phyloP scores from a whole-genome alignment of 108 stramenopile genomes.

The Skeletonema costatum region DNA sequence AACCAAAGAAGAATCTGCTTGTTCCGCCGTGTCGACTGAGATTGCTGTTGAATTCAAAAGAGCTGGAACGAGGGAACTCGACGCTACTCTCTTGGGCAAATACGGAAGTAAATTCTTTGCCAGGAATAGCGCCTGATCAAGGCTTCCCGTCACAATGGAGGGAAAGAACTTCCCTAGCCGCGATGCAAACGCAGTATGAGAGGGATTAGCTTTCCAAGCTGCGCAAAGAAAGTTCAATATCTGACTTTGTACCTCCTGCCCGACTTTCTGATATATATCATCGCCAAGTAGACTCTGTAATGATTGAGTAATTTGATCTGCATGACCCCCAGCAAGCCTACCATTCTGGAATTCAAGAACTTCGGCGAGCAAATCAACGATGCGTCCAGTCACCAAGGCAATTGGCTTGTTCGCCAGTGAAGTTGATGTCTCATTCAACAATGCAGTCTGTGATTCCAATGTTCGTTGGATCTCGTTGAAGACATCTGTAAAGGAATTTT shows the following conservation, averaged over 20 bases:
- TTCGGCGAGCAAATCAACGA: conserved; percentile 44
- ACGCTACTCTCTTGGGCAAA: conserved; percentile 34
- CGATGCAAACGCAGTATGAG: conserved; percentile 41
- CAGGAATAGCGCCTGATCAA: conserved; percentile 53
- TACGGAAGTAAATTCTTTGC: conserved; percentile 57
- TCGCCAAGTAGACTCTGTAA: conserved; percentile 32
- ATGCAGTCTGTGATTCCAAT: conserved; percentile 14
- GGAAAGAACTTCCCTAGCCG: conserved; percentile 42
- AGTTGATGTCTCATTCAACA: conserved; percentile 2
- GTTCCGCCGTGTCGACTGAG: conserved; percentile 11
- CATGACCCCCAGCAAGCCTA: conserved; percentile 28
- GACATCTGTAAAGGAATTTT: conserved; percentile 27
- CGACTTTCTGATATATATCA: conserved; percentile 27
- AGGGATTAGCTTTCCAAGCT: conserved; percentile 47
- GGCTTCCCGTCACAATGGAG: conserved; percentile 27
- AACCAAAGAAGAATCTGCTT: conserved; percentile 38
- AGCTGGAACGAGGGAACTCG: conserved; percentile 38
- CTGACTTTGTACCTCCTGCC: conserved; percentile 28
- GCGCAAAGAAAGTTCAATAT: conserved; percentile 44
- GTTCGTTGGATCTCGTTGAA: conserved; percentile 43
- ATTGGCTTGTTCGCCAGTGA: not conserved
- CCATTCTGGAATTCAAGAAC: conserved; percentile 42
- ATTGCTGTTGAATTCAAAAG: conserved; percentile 52
- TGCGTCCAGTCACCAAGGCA: conserved; percentile 25
- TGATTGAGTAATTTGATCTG: conserved; percentile 32